Percentiles rank a stretch among this genome's conserved stretches.
phyloP scores from a whole-genome alignment of 345 rosid genomes.

The Ceriops decandra region DNA sequence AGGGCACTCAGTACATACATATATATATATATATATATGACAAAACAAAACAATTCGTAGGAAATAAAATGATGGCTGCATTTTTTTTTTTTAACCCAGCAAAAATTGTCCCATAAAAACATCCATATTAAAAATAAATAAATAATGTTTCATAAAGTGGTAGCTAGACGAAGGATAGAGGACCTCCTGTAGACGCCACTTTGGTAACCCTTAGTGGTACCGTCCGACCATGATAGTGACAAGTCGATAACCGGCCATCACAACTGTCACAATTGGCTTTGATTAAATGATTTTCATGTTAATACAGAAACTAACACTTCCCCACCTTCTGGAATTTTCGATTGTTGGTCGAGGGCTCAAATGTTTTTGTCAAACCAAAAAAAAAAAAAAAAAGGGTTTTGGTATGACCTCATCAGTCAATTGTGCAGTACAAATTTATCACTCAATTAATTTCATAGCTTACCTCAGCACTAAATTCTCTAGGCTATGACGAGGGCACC shows the following conservation, averaged over 20 bases:
- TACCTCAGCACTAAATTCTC: no score
- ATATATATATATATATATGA: no score
- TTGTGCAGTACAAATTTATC: neutral
- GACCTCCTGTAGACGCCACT: neutral
- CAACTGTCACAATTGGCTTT: neutral
- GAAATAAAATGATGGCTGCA: no score
- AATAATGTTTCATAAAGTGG: neutral
- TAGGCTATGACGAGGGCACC: no score
- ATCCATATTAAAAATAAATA: no score
- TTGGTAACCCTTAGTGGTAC: conserved; percentile 12
- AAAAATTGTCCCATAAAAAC: no score
- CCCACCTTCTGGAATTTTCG: no score
- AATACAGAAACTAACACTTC: neutral
- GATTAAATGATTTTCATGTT: neutral
- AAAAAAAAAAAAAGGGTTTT: neutral
- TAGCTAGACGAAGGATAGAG: neutral
- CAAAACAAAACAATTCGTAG: no score
- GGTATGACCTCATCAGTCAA: neutral
- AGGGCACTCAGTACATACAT: no score
- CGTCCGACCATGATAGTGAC: conserved; percentile 19
- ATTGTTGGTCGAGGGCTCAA: neutral
- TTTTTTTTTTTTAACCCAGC: no score
- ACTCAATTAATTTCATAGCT: no score
- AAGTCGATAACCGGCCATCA: conserved; percentile 19
- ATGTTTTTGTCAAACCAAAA: neutral